Base-by-base conservation (phyloP, 148 eudicot species). In the Chenopodium album region DNA sequence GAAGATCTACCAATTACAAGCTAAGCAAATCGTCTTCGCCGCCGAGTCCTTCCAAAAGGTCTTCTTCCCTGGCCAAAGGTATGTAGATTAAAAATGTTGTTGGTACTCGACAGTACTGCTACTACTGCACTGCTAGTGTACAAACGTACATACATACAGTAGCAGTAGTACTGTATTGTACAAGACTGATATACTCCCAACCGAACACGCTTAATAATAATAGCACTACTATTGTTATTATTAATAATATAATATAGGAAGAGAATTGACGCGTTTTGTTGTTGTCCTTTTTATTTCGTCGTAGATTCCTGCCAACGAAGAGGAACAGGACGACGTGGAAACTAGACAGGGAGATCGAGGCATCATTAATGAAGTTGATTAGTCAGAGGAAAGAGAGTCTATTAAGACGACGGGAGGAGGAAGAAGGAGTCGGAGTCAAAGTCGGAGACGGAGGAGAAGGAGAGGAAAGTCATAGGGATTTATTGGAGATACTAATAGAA, bases 41-140 rank as follows among this genome's bases (percentile, higher is more conserved):
- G 85, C 90, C 9, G 92, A 85, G 66, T 90, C 92, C 46, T 91
- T 84, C 32, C 85, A 86, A 71, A 90, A 90, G 76, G 94, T 91
- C 63, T 85, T 83, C 84, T 47, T 91, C 60, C 94, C 94, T 0
- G 94, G 94, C 9, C 81, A 87, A 80, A 85, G 89, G 94, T 91
- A 84, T 2, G 47, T 32, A 41, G 7, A 41, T 41, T 41, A 41
- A 6, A 41, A 41, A 6, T 50, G 3, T 37, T 37, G 1, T 50
- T 26, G 13, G 60, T 19, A 17, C n/a, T 56, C 62, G 22, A 14
- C 5, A 12, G 7, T 56, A 56, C 22, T 56, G 62, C 17, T 56
- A 22, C 62, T 56, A 3, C 62, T 50, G 54, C 52, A 1, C 3
- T 1, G 34, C 41, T 37, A 7, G 0, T 37, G 44, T 41, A 41